Conservation (phyloP, 2,329 filamentous ascomycete species). For the Ophiostoma sp. region DNA sequence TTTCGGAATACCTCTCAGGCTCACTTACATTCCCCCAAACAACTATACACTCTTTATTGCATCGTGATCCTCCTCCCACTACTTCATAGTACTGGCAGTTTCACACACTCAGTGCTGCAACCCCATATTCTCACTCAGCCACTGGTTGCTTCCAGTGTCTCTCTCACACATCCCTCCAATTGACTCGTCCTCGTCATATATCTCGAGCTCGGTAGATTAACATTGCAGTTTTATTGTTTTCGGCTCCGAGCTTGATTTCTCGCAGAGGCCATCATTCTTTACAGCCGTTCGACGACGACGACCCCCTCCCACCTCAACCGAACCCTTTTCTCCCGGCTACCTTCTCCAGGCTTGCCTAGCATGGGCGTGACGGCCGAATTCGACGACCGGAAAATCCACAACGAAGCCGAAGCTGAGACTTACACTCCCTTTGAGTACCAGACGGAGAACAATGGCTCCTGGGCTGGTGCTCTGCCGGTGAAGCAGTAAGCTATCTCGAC, state of each 20-base stretch:
- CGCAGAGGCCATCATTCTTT: neutral
- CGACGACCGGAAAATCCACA: conserved; percentile 60
- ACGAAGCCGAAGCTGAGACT: conserved; percentile 52
- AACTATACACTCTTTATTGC: neutral
- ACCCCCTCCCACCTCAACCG: conserved; percentile 24
- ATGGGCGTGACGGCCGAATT: conserved; percentile 63
- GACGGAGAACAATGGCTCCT: conserved; percentile 75
- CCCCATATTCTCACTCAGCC: too few relatives aligned
- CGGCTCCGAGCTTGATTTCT: conserved; percentile 1
- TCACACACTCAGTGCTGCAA: too few relatives aligned
- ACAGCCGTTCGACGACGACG: conserved; percentile 13
- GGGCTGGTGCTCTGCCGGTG: conserved; percentile 91
- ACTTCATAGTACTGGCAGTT: too few relatives aligned
- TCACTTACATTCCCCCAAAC: neutral
- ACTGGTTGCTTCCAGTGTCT: too few relatives aligned
- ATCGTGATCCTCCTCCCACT: neutral
- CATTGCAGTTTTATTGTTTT: conserved; percentile 2
- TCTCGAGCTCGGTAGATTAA: neutral
- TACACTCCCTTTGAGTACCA: conserved; percentile 79
- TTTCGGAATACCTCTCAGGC: too few relatives aligned
- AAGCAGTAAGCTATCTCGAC: conserved; percentile 62
- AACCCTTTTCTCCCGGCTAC: neutral
- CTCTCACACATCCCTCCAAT: too few relatives aligned
- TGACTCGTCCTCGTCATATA: neutral
- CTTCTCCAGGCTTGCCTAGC: conserved; percentile 50